Evolutionary conservation across 805 yeast genomes (phyloP).

Genomic region (Cyberlindnera maclurae): DNA sequence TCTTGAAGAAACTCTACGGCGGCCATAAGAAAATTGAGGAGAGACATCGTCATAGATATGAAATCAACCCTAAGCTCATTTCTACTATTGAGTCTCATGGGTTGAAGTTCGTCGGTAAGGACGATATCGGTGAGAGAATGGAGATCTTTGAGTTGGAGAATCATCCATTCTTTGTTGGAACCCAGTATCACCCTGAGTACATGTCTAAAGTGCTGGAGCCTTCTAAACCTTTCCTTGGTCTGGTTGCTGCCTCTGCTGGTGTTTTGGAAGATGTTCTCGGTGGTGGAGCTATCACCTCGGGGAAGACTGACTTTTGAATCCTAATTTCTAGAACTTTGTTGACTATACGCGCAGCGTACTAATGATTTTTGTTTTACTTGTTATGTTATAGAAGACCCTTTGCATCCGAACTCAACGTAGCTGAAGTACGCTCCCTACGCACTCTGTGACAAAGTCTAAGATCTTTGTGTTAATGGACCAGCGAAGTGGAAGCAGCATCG

Average conservation of each 20-base stretch:
- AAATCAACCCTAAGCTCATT: slow-evolving; percentile 83
- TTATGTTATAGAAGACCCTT: not conserved
- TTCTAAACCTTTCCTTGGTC: slow-evolving; percentile 91
- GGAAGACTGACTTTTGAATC: slow-evolving; percentile 11
- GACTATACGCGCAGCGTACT: not conserved
- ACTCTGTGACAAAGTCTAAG: too few relatives aligned
- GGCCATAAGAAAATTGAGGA: slow-evolving; percentile 62
- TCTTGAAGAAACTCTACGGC: slow-evolving; percentile 74
- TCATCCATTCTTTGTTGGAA: slow-evolving; percentile 89
- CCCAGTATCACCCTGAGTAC: slow-evolving; percentile 98
- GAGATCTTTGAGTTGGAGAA: slow-evolving; percentile 81
- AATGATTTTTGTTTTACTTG: not conserved
- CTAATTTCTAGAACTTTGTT: not conserved
- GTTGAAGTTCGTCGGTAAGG: slow-evolving; percentile 86
- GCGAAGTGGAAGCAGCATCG: too few relatives aligned
- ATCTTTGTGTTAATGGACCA: too few relatives aligned
- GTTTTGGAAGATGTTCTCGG: slow-evolving; percentile 59
- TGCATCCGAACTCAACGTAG: too few relatives aligned
- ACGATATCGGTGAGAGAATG: slow-evolving; percentile 87
- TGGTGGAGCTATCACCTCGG: slow-evolving; percentile 18
- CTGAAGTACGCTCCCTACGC: too few relatives aligned
- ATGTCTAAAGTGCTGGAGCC: slow-evolving; percentile 95
- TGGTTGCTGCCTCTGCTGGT: slow-evolving; percentile 91
- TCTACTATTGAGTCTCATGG: slow-evolving; percentile 68
- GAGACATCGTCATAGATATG: slow-evolving; percentile 98